Evolutionary conservation across 2,329 filamentous ascomycete genomes (phyloP).

Genomic region (Tolypocladium tropicale): DNA sequence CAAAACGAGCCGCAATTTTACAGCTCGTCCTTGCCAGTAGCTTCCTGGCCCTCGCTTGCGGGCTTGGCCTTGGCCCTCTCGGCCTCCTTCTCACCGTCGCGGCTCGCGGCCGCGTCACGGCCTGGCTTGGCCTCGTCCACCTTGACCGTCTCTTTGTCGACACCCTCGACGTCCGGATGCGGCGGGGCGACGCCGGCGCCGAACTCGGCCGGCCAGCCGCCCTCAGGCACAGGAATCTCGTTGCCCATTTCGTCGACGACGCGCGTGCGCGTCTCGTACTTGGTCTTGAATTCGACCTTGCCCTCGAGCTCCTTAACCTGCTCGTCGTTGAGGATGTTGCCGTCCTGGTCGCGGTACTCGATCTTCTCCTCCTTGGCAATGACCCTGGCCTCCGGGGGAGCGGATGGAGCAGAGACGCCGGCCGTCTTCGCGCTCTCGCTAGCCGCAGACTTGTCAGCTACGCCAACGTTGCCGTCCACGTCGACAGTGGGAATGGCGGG

Average conservation of each 20-base stretch:
- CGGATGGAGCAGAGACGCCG: slow-evolving; percentile 38
- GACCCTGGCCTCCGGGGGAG: slow-evolving; percentile 37
- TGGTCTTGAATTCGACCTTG: slow-evolving; percentile 91
- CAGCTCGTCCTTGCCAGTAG: slow-evolving; percentile 32
- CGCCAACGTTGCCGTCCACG: slow-evolving; percentile 11
- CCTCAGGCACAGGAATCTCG: slow-evolving; percentile 47
- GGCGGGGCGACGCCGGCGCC: slow-evolving; percentile 41
- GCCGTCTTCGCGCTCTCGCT: slow-evolving; percentile 16
- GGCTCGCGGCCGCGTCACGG: slow-evolving; percentile 34
- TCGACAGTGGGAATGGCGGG: slow-evolving; percentile 18
- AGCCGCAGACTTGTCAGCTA: slow-evolving; percentile 4
- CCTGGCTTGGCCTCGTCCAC: slow-evolving; percentile 26
- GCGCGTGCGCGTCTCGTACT: slow-evolving; percentile 88
- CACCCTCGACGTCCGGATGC: slow-evolving; percentile 51
- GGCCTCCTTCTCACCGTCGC: slow-evolving; percentile 49
- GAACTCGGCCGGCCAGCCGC: slow-evolving; percentile 25
- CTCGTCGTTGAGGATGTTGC: slow-evolving; percentile 75
- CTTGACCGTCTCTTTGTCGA: slow-evolving; percentile 46
- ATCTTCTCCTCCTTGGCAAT: slow-evolving; percentile 64
- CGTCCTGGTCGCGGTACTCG: slow-evolving; percentile 73
- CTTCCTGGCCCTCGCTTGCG: slow-evolving; percentile 52
- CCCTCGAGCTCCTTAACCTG: slow-evolving; percentile 78
- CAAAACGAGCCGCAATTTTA: neutral
- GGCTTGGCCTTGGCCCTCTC: slow-evolving; percentile 48
- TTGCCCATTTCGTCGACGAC: slow-evolving; percentile 72